Base-by-base conservation (phyloP, 225 moss, liverwort and hornwort species). In the Asterella californica region DNA sequence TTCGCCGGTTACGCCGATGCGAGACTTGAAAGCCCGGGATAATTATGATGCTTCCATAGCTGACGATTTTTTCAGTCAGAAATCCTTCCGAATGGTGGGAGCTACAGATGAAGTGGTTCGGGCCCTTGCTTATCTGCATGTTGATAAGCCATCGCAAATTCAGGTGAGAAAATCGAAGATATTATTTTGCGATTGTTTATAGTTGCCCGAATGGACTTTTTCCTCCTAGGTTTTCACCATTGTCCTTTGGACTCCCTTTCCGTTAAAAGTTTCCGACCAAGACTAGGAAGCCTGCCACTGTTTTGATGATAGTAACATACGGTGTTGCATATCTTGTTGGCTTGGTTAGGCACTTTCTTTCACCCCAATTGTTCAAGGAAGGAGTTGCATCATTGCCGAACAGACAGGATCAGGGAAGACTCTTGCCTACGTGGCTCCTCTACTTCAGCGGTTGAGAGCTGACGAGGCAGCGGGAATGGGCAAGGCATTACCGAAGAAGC, bases 351-450 rank as follows among this genome's bases (percentile, higher is more conserved):
- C 99, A 65, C 87, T 99, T 88, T 84, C 92, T 74, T 99, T 92
- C 82, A 91, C 91, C 81, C 85, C 95, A 47, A 84, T 99, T 61
- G 46, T 95, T 79, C 89, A 92, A 73, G 95, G 95, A 70, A 89
- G 87, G 82, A 99, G 93, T 87, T 99, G 99, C 78, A 94, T 99
- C 63, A 85, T 99, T 60, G 99, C 95, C 47, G 99, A 99, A 83
- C 99, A 99, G 84, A 88, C 99, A 55, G 99, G 99, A 71, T 93
- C 99, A 70, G 99, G 99, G 63, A 99, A 99, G 84, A 99, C 99
- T 70, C 85, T 99, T 30, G 99, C 99, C 15, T 99, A 99, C 84
- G 84, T 92, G 74, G 91, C 91, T 82, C 99, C 99, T 67, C 77
- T 99, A 42, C 88, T 93, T 79, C 99, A 99, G 85, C 78, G 77